Evolutionary conservation across 2,329 filamentous ascomycete species (phyloP).

Genomic region (Cordyceps tenuipes): DNA sequence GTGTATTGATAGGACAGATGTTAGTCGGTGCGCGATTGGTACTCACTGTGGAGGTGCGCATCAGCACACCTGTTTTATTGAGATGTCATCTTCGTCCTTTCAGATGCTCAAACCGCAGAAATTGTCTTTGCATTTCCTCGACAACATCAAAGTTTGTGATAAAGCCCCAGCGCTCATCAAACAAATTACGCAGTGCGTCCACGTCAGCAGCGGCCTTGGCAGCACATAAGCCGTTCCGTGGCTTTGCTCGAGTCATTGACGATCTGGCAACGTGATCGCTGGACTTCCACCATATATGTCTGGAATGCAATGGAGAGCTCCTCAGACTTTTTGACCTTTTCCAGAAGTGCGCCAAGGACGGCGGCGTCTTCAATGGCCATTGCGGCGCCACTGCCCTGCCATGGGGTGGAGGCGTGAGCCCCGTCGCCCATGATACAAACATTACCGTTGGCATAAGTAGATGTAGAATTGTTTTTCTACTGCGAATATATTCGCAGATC

Average conservation of each 20-base stretch:
- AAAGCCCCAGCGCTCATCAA: not conserved
- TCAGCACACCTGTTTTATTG: not conserved
- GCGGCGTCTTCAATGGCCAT: conserved; percentile 20
- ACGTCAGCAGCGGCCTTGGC: not conserved
- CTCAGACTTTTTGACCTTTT: not conserved
- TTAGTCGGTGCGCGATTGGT: not conserved
- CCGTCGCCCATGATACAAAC: conserved; percentile 20
- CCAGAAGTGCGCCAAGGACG: conserved; percentile 15
- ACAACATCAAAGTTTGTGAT: not conserved
- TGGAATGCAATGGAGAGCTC: conserved; percentile 14
- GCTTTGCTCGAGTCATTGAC: conserved; percentile 11
- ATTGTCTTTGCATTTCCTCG: not conserved
- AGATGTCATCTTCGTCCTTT: too few species aligned
- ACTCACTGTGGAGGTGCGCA: too few species aligned
- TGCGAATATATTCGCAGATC: conserved; percentile 4
- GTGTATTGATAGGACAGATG: not conserved
- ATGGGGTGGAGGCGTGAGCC: conserved; percentile 20
- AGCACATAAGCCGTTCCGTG: conserved; percentile 6
- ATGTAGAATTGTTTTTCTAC: conserved; percentile 13
- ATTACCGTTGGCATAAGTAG: conserved; percentile 13
- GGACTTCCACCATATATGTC: conserved; percentile 13
- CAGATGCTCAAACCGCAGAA: not conserved
- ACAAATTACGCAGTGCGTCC: not conserved
- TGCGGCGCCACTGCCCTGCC: conserved; percentile 18
- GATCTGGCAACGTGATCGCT: conserved; percentile 6